A percentile compares a stretch with the other conserved stretches of the same genome.
These are phyloP conservation scores for Kwoniella europaea DNA, from an alignment of 768 basidiomycete genomes.

Conservation along the genomic window DNA sequence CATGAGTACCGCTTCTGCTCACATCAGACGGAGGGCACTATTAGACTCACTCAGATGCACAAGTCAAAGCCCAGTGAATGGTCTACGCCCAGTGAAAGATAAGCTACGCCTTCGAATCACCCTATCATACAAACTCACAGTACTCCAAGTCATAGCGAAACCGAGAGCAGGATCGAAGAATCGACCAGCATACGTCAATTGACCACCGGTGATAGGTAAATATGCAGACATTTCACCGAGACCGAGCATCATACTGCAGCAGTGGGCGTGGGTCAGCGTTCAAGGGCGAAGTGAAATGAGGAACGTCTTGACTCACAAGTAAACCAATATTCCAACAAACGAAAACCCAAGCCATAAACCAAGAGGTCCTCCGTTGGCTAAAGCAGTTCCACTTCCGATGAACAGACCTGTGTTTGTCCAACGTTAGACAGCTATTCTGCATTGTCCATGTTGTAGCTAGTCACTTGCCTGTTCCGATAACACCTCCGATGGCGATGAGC, in stretches of 20 bases:
- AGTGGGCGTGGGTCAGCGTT: not conserved
- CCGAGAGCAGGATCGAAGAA: conserved; percentile 63
- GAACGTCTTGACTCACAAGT: conserved; percentile 6
- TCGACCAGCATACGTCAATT: conserved; percentile 18
- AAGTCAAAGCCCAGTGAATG: conserved; percentile 17
- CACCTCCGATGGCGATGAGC: conserved; percentile 23
- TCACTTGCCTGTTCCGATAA: conserved; percentile 16
- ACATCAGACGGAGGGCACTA: too few species aligned
- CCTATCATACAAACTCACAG: conserved; percentile 64
- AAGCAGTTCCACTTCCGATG: conserved; percentile 60
- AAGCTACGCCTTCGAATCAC: not conserved
- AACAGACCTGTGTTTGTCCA: conserved; percentile 63
- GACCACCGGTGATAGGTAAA: conserved; percentile 19
- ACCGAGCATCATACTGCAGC: conserved; percentile 28
- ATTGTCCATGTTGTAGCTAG: not conserved
- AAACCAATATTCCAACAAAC: conserved; percentile 29
- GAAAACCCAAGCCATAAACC: conserved; percentile 49
- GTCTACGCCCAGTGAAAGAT: not conserved
- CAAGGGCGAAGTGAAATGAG: not conserved
- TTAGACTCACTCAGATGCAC: conserved; percentile 15
- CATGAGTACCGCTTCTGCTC: not conserved
- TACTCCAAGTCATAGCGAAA: conserved; percentile 34
- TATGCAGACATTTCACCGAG: conserved; percentile 40
- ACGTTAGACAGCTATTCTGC: not conserved
- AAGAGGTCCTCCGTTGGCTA: conserved; percentile 51